Evolutionary conservation across 148 eudicot species (phyloP).

Genomic region (Suaeda aralocaspica): DNA sequence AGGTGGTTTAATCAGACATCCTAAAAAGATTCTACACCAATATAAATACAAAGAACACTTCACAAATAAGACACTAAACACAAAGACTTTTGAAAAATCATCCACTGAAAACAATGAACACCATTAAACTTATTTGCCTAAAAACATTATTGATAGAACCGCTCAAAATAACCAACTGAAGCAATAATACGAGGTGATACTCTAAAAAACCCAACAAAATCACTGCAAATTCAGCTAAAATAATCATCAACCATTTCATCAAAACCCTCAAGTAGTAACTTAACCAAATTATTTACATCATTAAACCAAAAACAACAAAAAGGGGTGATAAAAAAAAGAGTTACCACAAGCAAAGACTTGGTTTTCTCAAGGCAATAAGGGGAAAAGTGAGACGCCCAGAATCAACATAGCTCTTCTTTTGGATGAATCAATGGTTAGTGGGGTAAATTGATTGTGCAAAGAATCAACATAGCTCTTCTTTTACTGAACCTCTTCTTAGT

Average conservation of each 20-base stretch:
- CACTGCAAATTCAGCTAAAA: neutral
- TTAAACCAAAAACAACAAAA: neutral
- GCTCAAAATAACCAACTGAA: neutral
- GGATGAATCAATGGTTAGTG: constrained; percentile 27
- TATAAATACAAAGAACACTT: no score
- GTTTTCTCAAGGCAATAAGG: constrained; percentile 44
- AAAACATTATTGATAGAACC: neutral
- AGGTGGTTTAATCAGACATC: no score
- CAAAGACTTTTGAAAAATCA: neutral
- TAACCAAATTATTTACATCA: neutral
- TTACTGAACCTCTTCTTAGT: constrained; percentile 26
- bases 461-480: constrained; percentile 34
- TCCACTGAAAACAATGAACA: neutral
- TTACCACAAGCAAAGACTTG: constrained; percentile 40
- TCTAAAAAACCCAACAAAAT: neutral
- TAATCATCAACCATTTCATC: constrained; percentile 14
- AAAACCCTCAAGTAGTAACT: neutral
- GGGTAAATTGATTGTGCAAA: constrained; percentile 22
- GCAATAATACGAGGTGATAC: neutral
- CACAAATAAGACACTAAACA: no score
- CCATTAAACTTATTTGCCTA: neutral
- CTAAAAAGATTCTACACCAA: no score
- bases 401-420: constrained; percentile 51
- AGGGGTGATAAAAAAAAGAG: constrained; percentile 7
- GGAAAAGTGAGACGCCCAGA: constrained; percentile 60